Conservation (phyloP, 306 rosid genomes). For the Cotoneaster glaucophyllus region DNA sequence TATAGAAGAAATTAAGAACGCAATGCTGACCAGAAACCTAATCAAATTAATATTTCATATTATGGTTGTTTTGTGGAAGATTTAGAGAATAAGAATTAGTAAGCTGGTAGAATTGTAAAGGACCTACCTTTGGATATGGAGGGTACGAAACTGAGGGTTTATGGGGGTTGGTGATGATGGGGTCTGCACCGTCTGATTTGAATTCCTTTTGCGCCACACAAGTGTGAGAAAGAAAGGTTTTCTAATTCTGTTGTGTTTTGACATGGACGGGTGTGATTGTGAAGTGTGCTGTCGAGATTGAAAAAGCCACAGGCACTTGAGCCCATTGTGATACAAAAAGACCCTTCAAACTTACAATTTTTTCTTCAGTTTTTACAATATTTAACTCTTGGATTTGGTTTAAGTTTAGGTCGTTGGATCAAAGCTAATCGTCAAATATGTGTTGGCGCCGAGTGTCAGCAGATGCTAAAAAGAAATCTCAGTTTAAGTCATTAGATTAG, state of each 20-base stretch:
- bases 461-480: too few species aligned
- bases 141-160: not conserved
- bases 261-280: not conserved
- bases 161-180: slow-evolving; percentile 22
- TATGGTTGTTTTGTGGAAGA: slow-evolving; percentile 2
- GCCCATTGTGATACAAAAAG: slow-evolving; percentile 15
- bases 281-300: not conserved
- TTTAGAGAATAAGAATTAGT: not conserved
- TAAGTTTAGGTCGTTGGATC: not conserved
- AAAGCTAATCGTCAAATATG: not conserved
- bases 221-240: not conserved
- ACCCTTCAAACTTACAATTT: not conserved
- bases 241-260: not conserved
- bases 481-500: too few species aligned
- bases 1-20: slow-evolving; percentile 4
- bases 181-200: slow-evolving; percentile 16
- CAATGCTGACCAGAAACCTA: not conserved
- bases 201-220: slow-evolving; percentile 26
- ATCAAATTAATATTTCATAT: not conserved
- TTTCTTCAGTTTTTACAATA: not conserved
- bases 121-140: slow-evolving; percentile 2
- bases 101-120: slow-evolving; percentile 12
- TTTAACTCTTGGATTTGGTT: not conserved
- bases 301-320: slow-evolving; percentile 1
- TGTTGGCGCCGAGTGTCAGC: not conserved